These are phyloP conservation scores for Cicer yamashitae DNA, from an alignment of 306 rosid species.

Conservation along the genomic window DNA sequence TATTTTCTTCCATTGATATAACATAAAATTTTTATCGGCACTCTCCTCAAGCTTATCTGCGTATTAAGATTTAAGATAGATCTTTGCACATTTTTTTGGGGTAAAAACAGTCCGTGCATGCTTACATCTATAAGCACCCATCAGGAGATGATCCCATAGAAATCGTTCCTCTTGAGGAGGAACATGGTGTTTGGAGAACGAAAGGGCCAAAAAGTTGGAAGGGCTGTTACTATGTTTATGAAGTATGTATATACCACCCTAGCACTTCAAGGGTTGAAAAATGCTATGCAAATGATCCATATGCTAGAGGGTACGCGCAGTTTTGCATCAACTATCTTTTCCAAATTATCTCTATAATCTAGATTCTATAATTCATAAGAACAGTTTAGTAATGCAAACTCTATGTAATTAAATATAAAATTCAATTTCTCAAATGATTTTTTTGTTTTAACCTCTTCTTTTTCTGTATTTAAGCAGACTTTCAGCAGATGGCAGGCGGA, in stretches of 20 bases:
- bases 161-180: slow-evolving; percentile 78
- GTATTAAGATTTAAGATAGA: slow-evolving; percentile 18
- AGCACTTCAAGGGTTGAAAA: slow-evolving; percentile 77
- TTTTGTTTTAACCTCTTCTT: slow-evolving; percentile 37
- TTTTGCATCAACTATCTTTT: slow-evolving; percentile 45
- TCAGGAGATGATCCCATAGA: slow-evolving; percentile 70
- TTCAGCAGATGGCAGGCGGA: slow-evolving; percentile 75
- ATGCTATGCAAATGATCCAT: slow-evolving; percentile 88
- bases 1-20: slow-evolving; percentile 31
- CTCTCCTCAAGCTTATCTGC: slow-evolving; percentile 22
- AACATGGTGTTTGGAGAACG: slow-evolving; percentile 83
- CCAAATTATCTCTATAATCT: slow-evolving; percentile 45
- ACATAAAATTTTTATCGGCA: not conserved
- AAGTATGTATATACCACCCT: slow-evolving; percentile 85
- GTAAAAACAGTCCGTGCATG: slow-evolving; percentile 65
- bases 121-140: slow-evolving; percentile 65
- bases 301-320: slow-evolving; percentile 88
- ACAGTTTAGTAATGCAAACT: slow-evolving; percentile 1
- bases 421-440: slow-evolving; percentile 20
- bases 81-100: slow-evolving; percentile 7
- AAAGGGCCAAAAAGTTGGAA: slow-evolving; percentile 84
- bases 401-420: slow-evolving; percentile 8
- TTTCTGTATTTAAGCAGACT: slow-evolving; percentile 65
- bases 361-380: slow-evolving; percentile 38
- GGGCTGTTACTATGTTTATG: slow-evolving; percentile 86